Percentiles rank a stretch among this genome's conserved stretches.
phyloP scores from a whole-genome alignment of 495 filamentous ascomycete species.

The Lasiosphaeria ovina region DNA sequence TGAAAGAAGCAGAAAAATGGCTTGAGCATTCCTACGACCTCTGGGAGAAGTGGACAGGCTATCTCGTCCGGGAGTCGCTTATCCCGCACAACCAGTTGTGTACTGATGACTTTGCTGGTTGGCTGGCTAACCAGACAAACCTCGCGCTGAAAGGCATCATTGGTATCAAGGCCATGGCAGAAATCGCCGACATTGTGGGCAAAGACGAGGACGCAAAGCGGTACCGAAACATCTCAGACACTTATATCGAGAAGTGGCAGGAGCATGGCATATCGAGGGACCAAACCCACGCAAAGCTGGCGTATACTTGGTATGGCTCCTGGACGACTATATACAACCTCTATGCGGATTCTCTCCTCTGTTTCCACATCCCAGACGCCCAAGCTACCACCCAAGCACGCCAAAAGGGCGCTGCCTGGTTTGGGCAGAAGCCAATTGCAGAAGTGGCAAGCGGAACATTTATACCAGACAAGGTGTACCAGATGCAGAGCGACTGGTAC shows the following conservation, averaged over 20 bases:
- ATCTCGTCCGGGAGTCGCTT: conserved; percentile 82
- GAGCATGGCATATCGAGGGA: conserved; percentile 78
- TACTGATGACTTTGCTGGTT: conserved; percentile 95
- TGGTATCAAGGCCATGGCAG: conserved; percentile 91
- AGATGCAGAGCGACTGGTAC: conserved; percentile 83
- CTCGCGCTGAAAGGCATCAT: conserved; percentile 91
- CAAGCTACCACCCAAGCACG: neutral
- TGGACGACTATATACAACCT: conserved; percentile 96
- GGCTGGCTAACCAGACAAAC: conserved; percentile 89
- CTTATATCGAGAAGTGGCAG: conserved; percentile 83
- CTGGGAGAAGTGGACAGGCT: conserved; percentile 92
- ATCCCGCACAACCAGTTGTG: conserved; percentile 85
- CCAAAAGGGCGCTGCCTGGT: neutral
- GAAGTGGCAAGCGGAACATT: conserved; percentile 25
- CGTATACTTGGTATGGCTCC: conserved; percentile 91
- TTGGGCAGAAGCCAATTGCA: conserved; percentile 46
- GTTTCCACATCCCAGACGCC: conserved; percentile 62
- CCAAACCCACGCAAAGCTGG: conserved; percentile 79
- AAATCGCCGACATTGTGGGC: conserved; percentile 69
- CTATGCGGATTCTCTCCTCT: conserved; percentile 78
- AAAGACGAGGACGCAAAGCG: conserved; percentile 63
- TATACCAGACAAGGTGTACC: conserved; percentile 75
- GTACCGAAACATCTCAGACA: conserved; percentile 68
- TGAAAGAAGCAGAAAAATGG: conserved; percentile 52
- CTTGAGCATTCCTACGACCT: conserved; percentile 64